Base-by-base conservation (phyloP, 108 stramenopile species). In the Cyclostephanos invisitatus region DNA sequence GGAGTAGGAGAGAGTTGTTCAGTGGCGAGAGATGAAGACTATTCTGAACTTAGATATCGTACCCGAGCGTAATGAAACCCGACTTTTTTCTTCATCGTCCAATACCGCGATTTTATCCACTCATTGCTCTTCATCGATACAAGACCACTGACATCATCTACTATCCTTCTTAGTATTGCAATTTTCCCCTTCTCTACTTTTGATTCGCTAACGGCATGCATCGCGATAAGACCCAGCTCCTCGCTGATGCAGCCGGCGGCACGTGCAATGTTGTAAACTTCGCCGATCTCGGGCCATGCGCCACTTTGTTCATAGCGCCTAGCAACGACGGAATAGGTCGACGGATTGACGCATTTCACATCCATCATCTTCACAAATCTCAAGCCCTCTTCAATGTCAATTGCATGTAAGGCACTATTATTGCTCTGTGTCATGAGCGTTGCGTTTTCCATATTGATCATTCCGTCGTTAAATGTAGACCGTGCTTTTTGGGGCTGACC, bases 41-140 rank as follows among this genome's bases (percentile, higher is more conserved):
- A 62, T 17, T 17, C 35, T 28, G 37, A 25, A 5, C 38, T 20
- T 51, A 0, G 69, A n/a, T n/a, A n/a, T n/a, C 78, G 64, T 42
- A 80, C 78, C 17, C 89, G 74, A 18, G 88, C 82, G 74, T 86
- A 68, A 54, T 83, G 82, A 70, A 82, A 88, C 12, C 91, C 91
- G 24, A 88, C 58, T 10, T 49, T 44, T 47, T 77, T 67, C 75
- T 88, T 88, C 25, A 92, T 65, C 2, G 69, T 25, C 91, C 91
- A 92, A 70, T 89, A 92, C 21, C 81, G 72, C 24, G 79, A 74
- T 11, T 54, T 48, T 20, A 85, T 59, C 87, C 89, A 92, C 20
- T 79, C 70, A 36, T 79, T 58, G 2, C 71, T 59, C 3, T 75
- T 70, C 38, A 82, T 62, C 25, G 86, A 86, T 38, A 71, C 66